Evolutionary conservation across 192 early-diverging fungal species (phyloP).

Genomic region (Coemansia sp.): DNA sequence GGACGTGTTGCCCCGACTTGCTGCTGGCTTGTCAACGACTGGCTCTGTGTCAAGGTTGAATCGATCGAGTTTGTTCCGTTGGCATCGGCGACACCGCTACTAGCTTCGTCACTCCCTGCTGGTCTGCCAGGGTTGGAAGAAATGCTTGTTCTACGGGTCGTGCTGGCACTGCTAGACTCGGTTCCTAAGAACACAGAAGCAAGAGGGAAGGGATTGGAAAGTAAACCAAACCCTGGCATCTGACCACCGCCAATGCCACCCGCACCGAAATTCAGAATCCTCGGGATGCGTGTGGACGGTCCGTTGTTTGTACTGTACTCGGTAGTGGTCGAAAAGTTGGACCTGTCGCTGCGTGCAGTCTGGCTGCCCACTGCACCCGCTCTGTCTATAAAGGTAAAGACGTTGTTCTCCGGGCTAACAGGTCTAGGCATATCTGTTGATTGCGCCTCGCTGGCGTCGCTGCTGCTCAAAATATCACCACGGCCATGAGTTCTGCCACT

Average conservation of each 20-base stretch:
- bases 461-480: background rate
- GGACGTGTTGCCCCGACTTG: background rate
- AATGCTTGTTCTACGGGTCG: slow-evolving; percentile 3
- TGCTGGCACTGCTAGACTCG: background rate
- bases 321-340: slow-evolving; percentile 36
- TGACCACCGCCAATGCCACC: background rate
- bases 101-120: background rate
- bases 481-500: background rate
- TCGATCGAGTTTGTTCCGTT: background rate
- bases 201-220: background rate
- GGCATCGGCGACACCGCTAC: background rate
- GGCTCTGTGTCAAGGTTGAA: background rate
- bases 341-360: slow-evolving; percentile 35
- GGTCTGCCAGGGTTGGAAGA: background rate
- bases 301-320: slow-evolving; percentile 33
- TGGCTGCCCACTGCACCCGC: slow-evolving; percentile 19
- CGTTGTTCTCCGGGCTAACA: background rate
- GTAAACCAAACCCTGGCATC: background rate
- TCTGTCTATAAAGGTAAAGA: slow-evolving; percentile 18
- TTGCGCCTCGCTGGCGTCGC: background rate
- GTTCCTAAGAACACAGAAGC: slow-evolving; percentile 7
- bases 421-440: background rate
- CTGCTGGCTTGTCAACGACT: background rate
- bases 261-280: background rate
- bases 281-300: background rate